Base-by-base conservation (phyloP, 805 yeast genomes). In the Cyberlindnera sargentensis region DNA sequence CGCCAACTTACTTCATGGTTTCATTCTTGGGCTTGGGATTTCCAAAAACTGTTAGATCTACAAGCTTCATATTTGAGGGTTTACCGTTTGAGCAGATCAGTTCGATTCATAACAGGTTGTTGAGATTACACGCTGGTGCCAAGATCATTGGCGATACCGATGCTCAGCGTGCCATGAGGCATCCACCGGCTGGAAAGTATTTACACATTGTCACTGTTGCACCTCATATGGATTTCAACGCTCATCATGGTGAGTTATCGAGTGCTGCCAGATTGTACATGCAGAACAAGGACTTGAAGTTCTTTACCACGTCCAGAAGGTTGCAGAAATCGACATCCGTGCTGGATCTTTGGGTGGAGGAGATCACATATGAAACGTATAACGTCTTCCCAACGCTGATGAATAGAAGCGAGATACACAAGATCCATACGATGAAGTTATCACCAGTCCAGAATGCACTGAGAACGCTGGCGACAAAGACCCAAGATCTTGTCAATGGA, bases 401-500 rank as follows among this genome's bases (percentile, higher is more conserved):
- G 84, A 84, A 87, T 58, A 72, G 95, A 62, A 77, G 89, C 51
- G 93, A 84, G 57, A 76, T 88, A 50, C 73, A 72, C 47, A 46
- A 57, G 3, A 66, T 73, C 8, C 62, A 60, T 7, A 68, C 70
- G 5, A 70, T 72, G 25, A 81, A 75, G 52, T 64, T 86, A 38
- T 84, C 95, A n/a, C 96, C 96, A 10, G 68, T 87, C 46, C 84
- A 85, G 53, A 88, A 84, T 64, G 96, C 96, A 0, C 68, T 83
- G 44, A 72, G 84, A 50, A 71, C 86, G 3, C 65, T 89, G 45
- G 67, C 75, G 37, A 67, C 72, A 44, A 87, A 84, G 67, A 83
- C 80, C 41, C 81, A 80, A 53, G 95, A 87, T 51, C 68, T 88
- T 55, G 72, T 76, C 35, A 84, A 79, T 48, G 62, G 82, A 34